Base-by-base conservation (phyloP, 768 basidiomycete species). In the Agaricus subrufescens region DNA sequence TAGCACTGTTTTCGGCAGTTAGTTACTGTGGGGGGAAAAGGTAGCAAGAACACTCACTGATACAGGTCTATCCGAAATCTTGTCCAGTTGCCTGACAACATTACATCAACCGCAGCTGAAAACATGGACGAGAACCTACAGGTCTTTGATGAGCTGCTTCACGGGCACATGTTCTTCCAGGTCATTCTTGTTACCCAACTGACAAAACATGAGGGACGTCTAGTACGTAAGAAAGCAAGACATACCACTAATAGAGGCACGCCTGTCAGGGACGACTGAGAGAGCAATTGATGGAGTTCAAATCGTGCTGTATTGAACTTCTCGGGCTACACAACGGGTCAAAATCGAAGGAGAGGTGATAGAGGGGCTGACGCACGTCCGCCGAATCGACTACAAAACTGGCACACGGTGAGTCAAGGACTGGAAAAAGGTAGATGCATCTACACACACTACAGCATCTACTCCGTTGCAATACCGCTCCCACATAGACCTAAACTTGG, bases 111-210 rank as follows among this genome's bases (percentile, higher is more conserved):
- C 14, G 26, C 14, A 26, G 38, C 40, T 31, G 38, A 47, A 48
- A 31, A 57, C 15, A 12, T 46, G 25, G 53, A 40, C 7, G 30
- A 38, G 40, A 30, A 71, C 86, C 59, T 62, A 89, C 93, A 94
- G 72, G 50, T 81, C 81, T 46, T 75, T 78, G 52, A 97, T 97
- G 40, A 97, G 74, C 47, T 94, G 91, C 60, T 94, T 89, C 2
- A 95, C 88, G 8, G 84, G 68, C 12, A 86, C 82, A 58, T 92
- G 90, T 8, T 77, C 82, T 2, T 86, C 80, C 1, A 96, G 61
- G 67, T 97, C 94, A 61, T 93, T 96, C 74, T 97, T 97, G 71
- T 97, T 97, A 3, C 94, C 94, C 23, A 97, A 77, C 90, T 91
- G 52, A 19, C 31, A 6, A 7, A 46, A 19, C 50, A n/a, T 9